phyloP scores from a whole-genome alignment of 2,329 filamentous ascomycete species.

The Sporothrix variecibatus region DNA sequence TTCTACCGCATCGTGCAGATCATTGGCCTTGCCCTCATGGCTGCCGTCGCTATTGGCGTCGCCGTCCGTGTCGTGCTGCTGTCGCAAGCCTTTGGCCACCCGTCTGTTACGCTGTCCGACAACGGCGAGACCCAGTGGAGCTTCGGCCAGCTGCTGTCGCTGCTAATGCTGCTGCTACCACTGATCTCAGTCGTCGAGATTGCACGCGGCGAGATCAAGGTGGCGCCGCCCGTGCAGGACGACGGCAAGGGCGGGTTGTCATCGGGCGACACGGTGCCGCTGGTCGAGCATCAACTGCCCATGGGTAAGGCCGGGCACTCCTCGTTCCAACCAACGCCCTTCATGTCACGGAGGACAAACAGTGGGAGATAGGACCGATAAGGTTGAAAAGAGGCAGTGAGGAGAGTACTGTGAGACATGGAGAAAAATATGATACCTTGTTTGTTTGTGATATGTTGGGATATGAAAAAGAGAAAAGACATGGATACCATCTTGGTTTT shows the following conservation, averaged over 20 bases:
- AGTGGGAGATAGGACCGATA: neutral
- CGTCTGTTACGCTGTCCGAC: conserved; percentile 54
- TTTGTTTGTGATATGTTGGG: neutral
- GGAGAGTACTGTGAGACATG: neutral
- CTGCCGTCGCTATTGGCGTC: conserved; percentile 59
- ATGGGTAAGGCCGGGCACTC: neutral
- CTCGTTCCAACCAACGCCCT: conserved; percentile 49
- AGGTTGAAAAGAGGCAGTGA: neutral
- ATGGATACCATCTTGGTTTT: neutral
- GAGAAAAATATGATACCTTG: neutral
- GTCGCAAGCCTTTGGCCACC: conserved; percentile 61
- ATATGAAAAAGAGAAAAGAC: neutral
- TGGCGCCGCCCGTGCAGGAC: conserved; percentile 47
- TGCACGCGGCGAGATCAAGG: conserved; percentile 45
- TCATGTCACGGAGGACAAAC: conserved; percentile 34
- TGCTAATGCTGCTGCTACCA: conserved; percentile 61
- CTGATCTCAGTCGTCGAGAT: conserved; percentile 63
- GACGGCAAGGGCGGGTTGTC: conserved; percentile 30
- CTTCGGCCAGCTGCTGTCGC: conserved; percentile 63
- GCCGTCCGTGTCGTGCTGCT: conserved; percentile 58
- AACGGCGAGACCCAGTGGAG: conserved; percentile 59
- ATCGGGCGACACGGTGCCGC: conserved; percentile 33
- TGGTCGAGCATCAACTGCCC: conserved; percentile 37
- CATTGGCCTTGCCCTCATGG: conserved; percentile 56
- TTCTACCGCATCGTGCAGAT: conserved; percentile 59